Evolutionary conservation across 75 land plant species (phyloP).

Genomic region (Sequoia sempervirens): DNA sequence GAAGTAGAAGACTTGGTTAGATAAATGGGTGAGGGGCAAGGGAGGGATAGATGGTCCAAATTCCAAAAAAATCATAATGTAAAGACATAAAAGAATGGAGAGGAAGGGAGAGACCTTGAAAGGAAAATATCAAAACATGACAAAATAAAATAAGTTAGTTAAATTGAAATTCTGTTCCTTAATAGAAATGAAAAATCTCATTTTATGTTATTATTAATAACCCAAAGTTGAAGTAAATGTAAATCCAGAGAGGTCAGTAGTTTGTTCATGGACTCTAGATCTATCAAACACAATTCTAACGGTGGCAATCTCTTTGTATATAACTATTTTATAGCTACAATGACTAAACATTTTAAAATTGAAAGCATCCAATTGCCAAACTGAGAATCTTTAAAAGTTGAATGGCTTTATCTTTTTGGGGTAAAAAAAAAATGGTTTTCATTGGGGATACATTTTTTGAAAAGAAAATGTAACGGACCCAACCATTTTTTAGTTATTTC

Average conservation of each 20-base stretch:
- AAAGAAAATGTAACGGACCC: not conserved
- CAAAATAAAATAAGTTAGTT: too few species aligned
- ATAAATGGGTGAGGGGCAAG: too few species aligned
- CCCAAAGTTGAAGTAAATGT: not conserved
- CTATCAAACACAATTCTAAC: not conserved
- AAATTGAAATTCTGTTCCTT: not conserved
- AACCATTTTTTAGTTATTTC: slow-evolving; percentile 1
- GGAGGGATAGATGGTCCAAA: too few species aligned
- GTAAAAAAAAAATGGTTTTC: not conserved
- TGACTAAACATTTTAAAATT: not conserved
- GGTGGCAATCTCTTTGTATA: not conserved
- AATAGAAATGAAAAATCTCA: not conserved
- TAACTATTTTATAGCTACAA: not conserved
- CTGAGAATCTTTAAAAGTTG: slow-evolving; percentile 5
- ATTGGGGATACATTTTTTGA: not conserved
- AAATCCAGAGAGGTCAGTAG: not conserved
- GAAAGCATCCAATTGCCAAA: not conserved
- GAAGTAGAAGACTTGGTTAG: too few species aligned
- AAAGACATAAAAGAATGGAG: too few species aligned
- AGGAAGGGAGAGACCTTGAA: too few species aligned
- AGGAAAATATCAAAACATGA: too few species aligned
- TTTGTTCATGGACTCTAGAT: not conserved
- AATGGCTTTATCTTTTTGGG: not conserved
- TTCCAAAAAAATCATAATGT: too few species aligned
- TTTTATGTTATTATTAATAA: not conserved